These are phyloP conservation scores for Gossypium schwendimanii DNA, from an alignment of 441 rosid species.

Conservation along the genomic window DNA sequence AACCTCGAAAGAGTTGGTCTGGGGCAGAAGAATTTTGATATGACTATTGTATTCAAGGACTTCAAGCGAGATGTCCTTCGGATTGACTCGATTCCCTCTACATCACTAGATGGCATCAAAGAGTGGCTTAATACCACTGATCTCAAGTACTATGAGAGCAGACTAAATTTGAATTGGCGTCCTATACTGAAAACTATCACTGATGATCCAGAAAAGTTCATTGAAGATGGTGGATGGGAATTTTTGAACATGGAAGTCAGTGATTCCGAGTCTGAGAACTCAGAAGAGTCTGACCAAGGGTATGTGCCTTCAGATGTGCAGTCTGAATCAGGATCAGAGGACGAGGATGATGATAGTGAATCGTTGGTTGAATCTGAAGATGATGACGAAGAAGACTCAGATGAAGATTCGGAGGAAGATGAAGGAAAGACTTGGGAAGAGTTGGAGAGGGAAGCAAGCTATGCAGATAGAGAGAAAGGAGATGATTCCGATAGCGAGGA, in stretches of 20 bases:
- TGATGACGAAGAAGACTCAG: conserved; percentile 66
- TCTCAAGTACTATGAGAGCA: conserved; percentile 84
- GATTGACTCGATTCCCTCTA: conserved; percentile 75
- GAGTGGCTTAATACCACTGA: conserved; percentile 91
- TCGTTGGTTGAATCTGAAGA: conserved; percentile 83
- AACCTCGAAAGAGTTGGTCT: conserved; percentile 89
- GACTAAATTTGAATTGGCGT: conserved; percentile 82
- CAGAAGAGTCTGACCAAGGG: conserved; percentile 78
- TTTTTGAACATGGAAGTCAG: conserved; percentile 77
- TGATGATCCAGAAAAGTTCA: conserved; percentile 77
- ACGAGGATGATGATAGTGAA: conserved; percentile 62
- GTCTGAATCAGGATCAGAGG: conserved; percentile 70
- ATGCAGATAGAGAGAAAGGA: conserved; percentile 84
- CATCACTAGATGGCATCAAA: conserved; percentile 77
- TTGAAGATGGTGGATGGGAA: conserved; percentile 90
- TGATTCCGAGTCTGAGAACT: conserved; percentile 74
- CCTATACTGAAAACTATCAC: conserved; percentile 79
- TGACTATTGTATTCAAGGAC: conserved; percentile 85
- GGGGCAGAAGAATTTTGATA: conserved; percentile 87
- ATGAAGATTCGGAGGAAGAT: conserved; percentile 74
- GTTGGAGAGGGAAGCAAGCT: conserved; percentile 85
- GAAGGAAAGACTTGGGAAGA: conserved; percentile 95
- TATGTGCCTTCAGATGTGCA: conserved; percentile 79
- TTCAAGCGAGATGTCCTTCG: conserved; percentile 81
- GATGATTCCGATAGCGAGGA: conserved; percentile 80